Evolutionary conservation across 306 rosid species (phyloP).

Genomic region (Crotalaria pallida): DNA sequence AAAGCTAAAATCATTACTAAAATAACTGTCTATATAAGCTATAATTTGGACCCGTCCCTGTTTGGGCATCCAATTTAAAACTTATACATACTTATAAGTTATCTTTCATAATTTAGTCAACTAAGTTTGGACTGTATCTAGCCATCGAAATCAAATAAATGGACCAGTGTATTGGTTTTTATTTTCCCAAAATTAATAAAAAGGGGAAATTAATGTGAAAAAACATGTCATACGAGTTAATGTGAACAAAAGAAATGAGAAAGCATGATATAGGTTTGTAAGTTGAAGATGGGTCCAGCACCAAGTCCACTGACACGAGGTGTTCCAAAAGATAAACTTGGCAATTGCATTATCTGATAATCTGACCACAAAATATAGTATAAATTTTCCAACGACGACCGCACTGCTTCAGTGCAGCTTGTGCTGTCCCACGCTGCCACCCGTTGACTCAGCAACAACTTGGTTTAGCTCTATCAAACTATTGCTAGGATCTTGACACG

Average conservation of each 20-base stretch:
- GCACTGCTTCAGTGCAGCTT: neutral
- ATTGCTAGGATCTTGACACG: constrained; percentile 12
- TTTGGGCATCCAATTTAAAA: no score
- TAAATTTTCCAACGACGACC: neutral
- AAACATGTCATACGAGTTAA: constrained; percentile 5
- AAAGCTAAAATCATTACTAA: no score
- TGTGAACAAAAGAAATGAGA: constrained; percentile 9
- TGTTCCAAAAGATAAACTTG: constrained; percentile 12
- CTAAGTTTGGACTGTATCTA: no score
- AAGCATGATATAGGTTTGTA: neutral
- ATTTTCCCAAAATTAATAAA: neutral
- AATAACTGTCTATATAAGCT: no score
- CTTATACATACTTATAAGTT: no score
- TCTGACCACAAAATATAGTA: neutral
- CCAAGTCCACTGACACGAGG: neutral
- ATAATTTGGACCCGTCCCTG: no score
- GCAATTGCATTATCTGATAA: neutral
- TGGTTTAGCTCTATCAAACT: neutral
- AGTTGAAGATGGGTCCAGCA: constrained; percentile 7
- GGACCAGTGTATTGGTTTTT: neutral
- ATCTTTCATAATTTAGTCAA: no score
- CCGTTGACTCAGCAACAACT: constrained; percentile 12
- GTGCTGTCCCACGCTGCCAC: neutral
- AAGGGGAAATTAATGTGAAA: neutral
- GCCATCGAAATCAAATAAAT: neutral